Conservation (phyloP, 1,284 basidiomycete species). For the Ceratobasidium theobromae region DNA sequence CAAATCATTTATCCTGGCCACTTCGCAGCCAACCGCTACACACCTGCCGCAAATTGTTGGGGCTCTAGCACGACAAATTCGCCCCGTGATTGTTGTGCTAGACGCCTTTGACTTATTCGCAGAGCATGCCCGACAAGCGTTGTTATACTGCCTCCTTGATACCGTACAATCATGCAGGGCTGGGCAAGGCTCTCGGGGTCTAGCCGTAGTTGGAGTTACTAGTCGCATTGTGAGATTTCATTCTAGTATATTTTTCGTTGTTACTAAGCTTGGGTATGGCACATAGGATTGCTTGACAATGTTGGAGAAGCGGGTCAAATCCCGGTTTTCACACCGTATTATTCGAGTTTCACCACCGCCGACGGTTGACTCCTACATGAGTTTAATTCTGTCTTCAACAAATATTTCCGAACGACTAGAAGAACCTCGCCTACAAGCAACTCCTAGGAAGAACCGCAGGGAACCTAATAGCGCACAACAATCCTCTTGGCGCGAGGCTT, state of each 20-base stretch:
- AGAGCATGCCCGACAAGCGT: conserved; percentile 80
- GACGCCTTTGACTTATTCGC: conserved; percentile 93
- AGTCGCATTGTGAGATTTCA: conserved; percentile 58
- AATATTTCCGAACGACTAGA: background rate
- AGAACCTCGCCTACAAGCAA: background rate
- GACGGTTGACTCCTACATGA: conserved; percentile 42
- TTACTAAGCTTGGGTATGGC: background rate
- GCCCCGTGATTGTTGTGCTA: conserved; percentile 78
- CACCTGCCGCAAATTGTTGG: conserved; percentile 81
- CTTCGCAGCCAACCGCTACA: conserved; percentile 59
- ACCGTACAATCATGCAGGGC: conserved; percentile 68
- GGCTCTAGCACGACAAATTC: conserved; percentile 69
- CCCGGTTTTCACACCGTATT: conserved; percentile 89
- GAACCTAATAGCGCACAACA: conserved; percentile 36
- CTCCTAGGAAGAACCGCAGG: conserved; percentile 13
- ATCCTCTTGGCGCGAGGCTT: conserved; percentile 54
- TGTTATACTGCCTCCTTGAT: conserved; percentile 88
- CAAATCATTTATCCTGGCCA: background rate
- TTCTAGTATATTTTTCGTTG: background rate
- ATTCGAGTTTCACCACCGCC: conserved; percentile 69
- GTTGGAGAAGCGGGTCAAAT: conserved; percentile 93
- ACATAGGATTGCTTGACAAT: conserved; percentile 76
- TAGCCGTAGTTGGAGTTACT: conserved; percentile 83
- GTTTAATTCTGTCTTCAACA: background rate
- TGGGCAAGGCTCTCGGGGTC: conserved; percentile 55